A percentile compares a stretch with the other conserved stretches of the same genome.
These are phyloP conservation scores for Fusarium haematococcum DNA, from an alignment of 2,329 filamentous ascomycete species.

Conservation along the genomic window DNA sequence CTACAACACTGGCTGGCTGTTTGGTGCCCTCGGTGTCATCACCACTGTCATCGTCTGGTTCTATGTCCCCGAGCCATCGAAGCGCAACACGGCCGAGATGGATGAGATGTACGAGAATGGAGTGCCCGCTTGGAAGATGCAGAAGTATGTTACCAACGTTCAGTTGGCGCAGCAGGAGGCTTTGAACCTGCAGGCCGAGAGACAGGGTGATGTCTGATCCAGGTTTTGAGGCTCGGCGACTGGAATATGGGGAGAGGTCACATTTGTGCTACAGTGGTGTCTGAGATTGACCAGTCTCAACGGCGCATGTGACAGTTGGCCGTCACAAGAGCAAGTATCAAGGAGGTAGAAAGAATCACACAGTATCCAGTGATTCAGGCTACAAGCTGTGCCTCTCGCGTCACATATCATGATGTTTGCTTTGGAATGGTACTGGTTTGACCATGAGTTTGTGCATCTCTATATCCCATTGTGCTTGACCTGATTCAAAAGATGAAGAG, in stretches of 20 bases:
- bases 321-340: background rate
- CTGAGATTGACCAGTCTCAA: background rate
- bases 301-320: background rate
- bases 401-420: background rate
- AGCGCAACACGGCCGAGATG: slow-evolving; percentile 32
- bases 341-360: background rate
- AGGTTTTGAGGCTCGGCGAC: background rate
- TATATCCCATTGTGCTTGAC: background rate
- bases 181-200: background rate
- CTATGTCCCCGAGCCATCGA: slow-evolving; percentile 23
- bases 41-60: slow-evolving; percentile 18
- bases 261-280: background rate
- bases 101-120: slow-evolving; percentile 35
- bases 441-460: background rate
- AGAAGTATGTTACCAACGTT: slow-evolving; percentile 24
- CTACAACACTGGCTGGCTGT: slow-evolving; percentile 28
- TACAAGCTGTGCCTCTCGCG: background rate
- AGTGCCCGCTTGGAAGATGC: slow-evolving; percentile 26
- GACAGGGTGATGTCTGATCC: background rate
- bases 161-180: slow-evolving; percentile 3
- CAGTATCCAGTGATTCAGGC: background rate
- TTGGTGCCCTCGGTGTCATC: slow-evolving; percentile 11
- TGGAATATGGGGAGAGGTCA: background rate
- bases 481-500: background rate
- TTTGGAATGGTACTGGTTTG: background rate